Base-by-base conservation (phyloP, 495 filamentous ascomycete species). In the Peziza echinospora region DNA sequence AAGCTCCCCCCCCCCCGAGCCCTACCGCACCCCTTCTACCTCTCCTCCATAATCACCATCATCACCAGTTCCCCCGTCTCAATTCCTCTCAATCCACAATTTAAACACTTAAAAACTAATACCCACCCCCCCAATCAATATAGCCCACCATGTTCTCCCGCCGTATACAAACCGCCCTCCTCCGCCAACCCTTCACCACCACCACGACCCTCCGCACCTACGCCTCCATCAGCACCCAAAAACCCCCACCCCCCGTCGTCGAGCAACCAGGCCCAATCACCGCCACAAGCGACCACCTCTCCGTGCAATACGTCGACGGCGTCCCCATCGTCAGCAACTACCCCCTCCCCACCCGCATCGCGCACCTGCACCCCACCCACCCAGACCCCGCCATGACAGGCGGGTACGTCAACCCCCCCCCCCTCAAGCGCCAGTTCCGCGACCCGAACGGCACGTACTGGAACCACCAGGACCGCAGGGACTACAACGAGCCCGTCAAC, bases 361-460 rank as follows among this genome's bases (percentile, higher is more conserved):
- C 10, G 49, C 48, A 9, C n/a, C n/a, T 16, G 39, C 46, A 25
- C 42, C 43, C 37, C 19, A 56, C 59, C 47, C 57, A n/a, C n/a
- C n/a, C n/a, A n/a, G n/a, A n/a, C n/a, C n/a, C n/a, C n/a, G n/a
- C n/a, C n/a, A n/a, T n/a, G 85, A 96, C 93, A 60, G 84, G 84
- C 59, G 78, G 79, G 64, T 99, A 93, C 64, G 67, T 82, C 59
- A 92, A 93, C 65, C 89, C 89, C 48, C 78, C 78, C 9, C 67
- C 65, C 26, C 64, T 82, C 57, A 93, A 89, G 67, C 82, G 86
- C 51, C 73, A 79, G 59, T 77, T 80, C 65, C 82, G 91, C 61
- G 91, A 96, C 60, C 91, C 91, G 26, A 73, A 96, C 59, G 87
- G 64, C 55, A 80, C 84, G 60, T 96, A 85, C 84, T 96, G 87